phyloP scores from a whole-genome alignment of 2,329 filamentous ascomycete species.

The Zasmidium angulare region DNA sequence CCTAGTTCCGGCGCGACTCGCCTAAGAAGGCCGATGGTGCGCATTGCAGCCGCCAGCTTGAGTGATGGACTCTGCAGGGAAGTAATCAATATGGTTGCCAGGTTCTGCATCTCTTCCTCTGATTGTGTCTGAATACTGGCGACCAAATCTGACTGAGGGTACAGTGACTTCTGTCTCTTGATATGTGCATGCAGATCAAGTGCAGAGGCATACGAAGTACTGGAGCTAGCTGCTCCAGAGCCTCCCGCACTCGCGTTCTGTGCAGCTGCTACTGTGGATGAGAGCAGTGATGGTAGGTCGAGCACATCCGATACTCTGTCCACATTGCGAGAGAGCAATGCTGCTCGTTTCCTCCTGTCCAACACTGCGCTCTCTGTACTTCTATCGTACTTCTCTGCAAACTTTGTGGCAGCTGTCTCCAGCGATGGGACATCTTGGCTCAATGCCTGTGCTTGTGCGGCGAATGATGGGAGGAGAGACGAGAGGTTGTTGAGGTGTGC shows the following conservation, averaged over 20 bases:
- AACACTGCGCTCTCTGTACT: slow-evolving; percentile 63
- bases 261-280: slow-evolving; percentile 69
- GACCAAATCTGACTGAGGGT: slow-evolving; percentile 75
- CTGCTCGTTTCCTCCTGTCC: slow-evolving; percentile 71
- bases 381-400: slow-evolving; percentile 81
- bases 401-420: slow-evolving; percentile 74
- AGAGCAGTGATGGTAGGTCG: slow-evolving; percentile 81
- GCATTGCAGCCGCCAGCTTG: slow-evolving; percentile 85
- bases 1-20: slow-evolving; percentile 81
- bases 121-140: slow-evolving; percentile 72
- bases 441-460: slow-evolving; percentile 64
- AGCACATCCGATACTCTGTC: slow-evolving; percentile 88
- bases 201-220: slow-evolving; percentile 75
- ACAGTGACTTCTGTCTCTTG: slow-evolving; percentile 77
- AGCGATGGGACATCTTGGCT: slow-evolving; percentile 72
- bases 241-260: slow-evolving; percentile 43
- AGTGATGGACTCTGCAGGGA: slow-evolving; percentile 74
- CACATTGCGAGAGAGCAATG: slow-evolving; percentile 81
- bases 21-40: slow-evolving; percentile 87
- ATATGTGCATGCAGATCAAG: slow-evolving; percentile 94
- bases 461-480: slow-evolving; percentile 69
- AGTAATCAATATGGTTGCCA: slow-evolving; percentile 79
- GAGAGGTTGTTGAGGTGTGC: slow-evolving; percentile 72
- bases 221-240: slow-evolving; percentile 47
- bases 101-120: slow-evolving; percentile 81